These are phyloP conservation scores for Tylopilus felleus DNA, from an alignment of 768 basidiomycete species.

Conservation along the genomic window DNA sequence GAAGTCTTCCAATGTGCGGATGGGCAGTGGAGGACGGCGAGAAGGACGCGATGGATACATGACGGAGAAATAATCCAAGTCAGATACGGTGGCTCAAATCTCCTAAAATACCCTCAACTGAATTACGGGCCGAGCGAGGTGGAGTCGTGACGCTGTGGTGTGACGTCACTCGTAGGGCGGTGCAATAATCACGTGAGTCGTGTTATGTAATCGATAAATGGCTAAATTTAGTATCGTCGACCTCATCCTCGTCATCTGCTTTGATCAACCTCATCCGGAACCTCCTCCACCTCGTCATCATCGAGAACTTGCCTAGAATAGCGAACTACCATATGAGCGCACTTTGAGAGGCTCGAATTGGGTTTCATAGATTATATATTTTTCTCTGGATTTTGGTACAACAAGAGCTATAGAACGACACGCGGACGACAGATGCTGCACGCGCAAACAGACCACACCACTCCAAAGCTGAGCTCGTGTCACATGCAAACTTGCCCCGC, in stretches of 20 bases:
- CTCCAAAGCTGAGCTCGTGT: not conserved
- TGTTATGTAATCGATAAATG: not conserved
- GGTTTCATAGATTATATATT: not conserved
- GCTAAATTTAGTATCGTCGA: not conserved
- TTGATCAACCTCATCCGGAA: not conserved
- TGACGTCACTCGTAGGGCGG: not conserved
- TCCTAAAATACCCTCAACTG: not conserved
- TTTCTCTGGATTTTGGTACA: not conserved
- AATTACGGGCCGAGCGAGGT: not conserved
- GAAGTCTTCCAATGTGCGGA: not conserved
- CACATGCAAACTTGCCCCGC: slow-evolving; percentile 1
- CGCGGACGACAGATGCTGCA: not conserved
- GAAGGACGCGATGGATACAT: not conserved
- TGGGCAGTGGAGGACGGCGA: not conserved
- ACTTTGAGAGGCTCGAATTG: not conserved
- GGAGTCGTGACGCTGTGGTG: not conserved
- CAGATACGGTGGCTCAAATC: not conserved
- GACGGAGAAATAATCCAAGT: not conserved
- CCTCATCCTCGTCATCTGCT: not conserved
- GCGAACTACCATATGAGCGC: not conserved
- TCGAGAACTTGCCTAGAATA: not conserved
- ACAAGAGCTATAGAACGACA: slow-evolving; percentile 4
- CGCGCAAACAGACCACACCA: not conserved
- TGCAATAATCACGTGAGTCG: not conserved
- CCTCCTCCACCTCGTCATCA: not conserved